These are phyloP conservation scores for Carex scoparia DNA, from an alignment of 176 grass and related monocot species.

Conservation along the genomic window DNA sequence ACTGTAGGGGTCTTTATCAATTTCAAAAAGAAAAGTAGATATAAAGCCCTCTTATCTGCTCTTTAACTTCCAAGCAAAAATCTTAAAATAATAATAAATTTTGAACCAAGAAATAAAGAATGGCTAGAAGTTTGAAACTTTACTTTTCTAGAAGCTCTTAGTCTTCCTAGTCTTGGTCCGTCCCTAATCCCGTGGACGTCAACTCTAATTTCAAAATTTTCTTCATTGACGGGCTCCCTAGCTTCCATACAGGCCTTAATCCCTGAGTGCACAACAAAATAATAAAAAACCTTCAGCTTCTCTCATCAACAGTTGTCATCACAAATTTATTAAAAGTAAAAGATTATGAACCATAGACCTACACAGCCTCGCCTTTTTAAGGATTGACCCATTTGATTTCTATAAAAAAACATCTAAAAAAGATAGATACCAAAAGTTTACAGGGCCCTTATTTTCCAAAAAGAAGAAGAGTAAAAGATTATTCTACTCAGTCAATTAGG, in stretches of 20 bases:
- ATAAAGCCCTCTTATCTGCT: background rate
- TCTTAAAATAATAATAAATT: background rate
- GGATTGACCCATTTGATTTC: too few species aligned
- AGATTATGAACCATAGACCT: background rate
- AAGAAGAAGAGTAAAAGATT: too few species aligned
- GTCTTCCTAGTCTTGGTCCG: conserved; percentile 66
- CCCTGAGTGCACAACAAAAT: conserved; percentile 37
- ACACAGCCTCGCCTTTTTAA: background rate
- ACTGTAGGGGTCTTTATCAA: background rate
- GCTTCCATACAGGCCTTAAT: conserved; percentile 64
- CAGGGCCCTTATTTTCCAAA: too few species aligned
- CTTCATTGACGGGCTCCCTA: conserved; percentile 47
- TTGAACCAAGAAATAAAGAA: background rate
- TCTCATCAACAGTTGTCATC: background rate
- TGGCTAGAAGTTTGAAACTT: background rate
- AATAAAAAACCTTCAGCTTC: background rate
- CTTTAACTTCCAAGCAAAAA: background rate
- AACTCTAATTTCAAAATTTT: conserved; percentile 49
- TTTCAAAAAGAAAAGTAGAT: background rate
- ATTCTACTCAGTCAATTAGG: too few species aligned
- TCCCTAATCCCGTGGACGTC: conserved; percentile 64
- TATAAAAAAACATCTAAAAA: too few species aligned
- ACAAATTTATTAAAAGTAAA: background rate
- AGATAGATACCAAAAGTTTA: too few species aligned
- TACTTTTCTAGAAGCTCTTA: conserved; percentile 50